These are phyloP conservation scores for Castanea sativa DNA, from an alignment of 306 rosid species.

Conservation along the genomic window DNA sequence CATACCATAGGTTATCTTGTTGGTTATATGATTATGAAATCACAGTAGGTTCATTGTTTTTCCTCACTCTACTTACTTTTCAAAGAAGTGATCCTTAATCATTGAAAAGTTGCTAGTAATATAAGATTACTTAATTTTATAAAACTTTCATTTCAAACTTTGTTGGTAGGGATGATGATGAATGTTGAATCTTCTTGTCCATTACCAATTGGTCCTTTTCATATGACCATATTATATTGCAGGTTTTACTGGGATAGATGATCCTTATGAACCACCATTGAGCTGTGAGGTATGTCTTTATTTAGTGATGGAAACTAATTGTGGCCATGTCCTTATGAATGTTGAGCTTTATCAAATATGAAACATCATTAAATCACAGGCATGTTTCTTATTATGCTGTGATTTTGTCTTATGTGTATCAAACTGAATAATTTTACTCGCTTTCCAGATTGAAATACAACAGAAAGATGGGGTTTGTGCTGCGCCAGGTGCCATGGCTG, in stretches of 20 bases:
- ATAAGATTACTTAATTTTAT: neutral
- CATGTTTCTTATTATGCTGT: neutral
- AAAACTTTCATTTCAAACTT: neutral
- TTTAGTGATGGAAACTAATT: neutral
- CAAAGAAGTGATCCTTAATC: neutral
- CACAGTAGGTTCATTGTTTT: neutral
- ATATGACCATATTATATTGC: slow-evolving; percentile 10
- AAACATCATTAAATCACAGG: neutral
- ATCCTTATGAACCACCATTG: slow-evolving; percentile 78
- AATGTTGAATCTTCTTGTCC: neutral
- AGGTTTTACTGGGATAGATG: slow-evolving; percentile 93
- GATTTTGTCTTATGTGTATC: neutral
- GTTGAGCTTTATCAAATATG: neutral
- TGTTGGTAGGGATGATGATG: neutral
- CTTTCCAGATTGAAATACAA: slow-evolving; percentile 60
- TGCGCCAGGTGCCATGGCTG: slow-evolving; percentile 56
- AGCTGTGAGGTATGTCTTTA: slow-evolving; percentile 66
- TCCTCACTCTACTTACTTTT: neutral
- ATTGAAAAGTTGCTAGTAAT: neutral
- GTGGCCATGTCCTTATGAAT: neutral
- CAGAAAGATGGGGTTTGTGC: slow-evolving; percentile 56
- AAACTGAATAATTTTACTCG: slow-evolving; percentile 8
- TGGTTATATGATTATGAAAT: neutral
- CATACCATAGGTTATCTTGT: neutral
- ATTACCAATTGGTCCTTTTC: neutral